phyloP scores from a whole-genome alignment of 371 early-diverging fungal genomes.

The Lichtheimia ornata region DNA sequence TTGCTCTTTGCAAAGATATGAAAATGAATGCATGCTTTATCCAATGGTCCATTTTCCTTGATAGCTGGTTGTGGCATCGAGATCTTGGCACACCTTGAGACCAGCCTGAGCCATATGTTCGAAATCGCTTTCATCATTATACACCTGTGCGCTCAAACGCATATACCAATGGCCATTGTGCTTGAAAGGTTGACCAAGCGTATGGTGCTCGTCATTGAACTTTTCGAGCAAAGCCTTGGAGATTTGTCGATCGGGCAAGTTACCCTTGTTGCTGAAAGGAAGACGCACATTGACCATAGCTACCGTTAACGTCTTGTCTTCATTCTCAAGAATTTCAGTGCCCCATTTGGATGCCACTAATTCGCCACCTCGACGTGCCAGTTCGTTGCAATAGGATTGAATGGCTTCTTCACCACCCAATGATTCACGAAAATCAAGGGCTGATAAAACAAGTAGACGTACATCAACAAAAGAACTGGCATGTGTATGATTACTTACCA shows the following conservation, averaged over 20 bases:
- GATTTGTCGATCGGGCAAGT: constrained; percentile 11
- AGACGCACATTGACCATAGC: constrained; percentile 64
- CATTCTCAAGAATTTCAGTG: constrained; percentile 59
- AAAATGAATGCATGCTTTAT: no score
- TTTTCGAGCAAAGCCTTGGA: constrained; percentile 35
- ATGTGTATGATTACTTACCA: constrained; percentile 17
- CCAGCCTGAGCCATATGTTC: constrained; percentile 46
- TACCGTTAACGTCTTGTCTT: constrained; percentile 39
- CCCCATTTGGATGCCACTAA: constrained; percentile 55
- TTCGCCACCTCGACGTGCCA: constrained; percentile 60
- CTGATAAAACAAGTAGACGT: constrained; percentile 9
- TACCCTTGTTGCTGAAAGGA: constrained; percentile 35
- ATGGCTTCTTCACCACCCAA: constrained; percentile 61
- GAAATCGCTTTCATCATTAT: constrained; percentile 57
- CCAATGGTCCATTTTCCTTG: constrained; percentile 13
- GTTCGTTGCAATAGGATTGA: constrained; percentile 51
- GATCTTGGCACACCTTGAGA: constrained; percentile 31
- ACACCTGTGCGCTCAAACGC: constrained; percentile 65
- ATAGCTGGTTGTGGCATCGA: constrained; percentile 4
- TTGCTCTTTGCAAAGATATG: no score
- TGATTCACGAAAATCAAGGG: constrained; percentile 52
- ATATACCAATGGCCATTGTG: constrained; percentile 53
- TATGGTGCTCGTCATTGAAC: constrained; percentile 44
- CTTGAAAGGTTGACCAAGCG: constrained; percentile 42
- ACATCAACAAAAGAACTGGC: no score